These are phyloP conservation scores for Trypanosoma conorhini DNA, from an alignment of 208 protist genomes.

Conservation along the genomic window DNA sequence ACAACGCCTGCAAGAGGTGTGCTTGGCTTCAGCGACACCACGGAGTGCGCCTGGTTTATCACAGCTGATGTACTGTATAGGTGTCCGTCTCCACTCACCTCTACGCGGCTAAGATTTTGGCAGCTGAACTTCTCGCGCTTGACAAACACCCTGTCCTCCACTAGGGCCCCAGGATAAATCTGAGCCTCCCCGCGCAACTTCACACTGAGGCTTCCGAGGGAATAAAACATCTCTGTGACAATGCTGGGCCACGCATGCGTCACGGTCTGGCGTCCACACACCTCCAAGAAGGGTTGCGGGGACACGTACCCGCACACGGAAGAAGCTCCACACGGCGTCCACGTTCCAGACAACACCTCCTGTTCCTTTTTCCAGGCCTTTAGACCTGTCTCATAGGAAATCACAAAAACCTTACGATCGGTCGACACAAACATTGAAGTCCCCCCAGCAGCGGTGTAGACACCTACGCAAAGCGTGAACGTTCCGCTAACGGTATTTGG, in stretches of 20 bases:
- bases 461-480: conserved; percentile 19
- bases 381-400: conserved; percentile 5
- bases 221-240: conserved; percentile 7
- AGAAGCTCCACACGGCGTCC: conserved; percentile 14
- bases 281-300: conserved; percentile 5
- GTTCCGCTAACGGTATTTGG: not conserved
- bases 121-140: not conserved
- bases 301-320: conserved; percentile 13
- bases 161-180: conserved; percentile 3
- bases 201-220: conserved; percentile 9
- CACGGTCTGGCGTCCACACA: not conserved
- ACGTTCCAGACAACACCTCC: not conserved
- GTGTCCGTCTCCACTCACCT: conserved; percentile 3
- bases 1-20: conserved; percentile 38
- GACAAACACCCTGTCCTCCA: conserved; percentile 5
- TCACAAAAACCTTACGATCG: conserved; percentile 1
- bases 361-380: conserved; percentile 12
- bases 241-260: conserved; percentile 6
- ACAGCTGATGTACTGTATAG: conserved; percentile 28
- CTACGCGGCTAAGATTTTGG: not conserved
- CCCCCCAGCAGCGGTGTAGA: conserved; percentile 4
- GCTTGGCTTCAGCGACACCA: conserved; percentile 31
- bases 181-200: not conserved
- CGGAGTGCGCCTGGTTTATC: conserved; percentile 36
- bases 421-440: conserved; percentile 19